Conservation (phyloP, 345 rosid genomes). For the Aquilaria sinensis region DNA sequence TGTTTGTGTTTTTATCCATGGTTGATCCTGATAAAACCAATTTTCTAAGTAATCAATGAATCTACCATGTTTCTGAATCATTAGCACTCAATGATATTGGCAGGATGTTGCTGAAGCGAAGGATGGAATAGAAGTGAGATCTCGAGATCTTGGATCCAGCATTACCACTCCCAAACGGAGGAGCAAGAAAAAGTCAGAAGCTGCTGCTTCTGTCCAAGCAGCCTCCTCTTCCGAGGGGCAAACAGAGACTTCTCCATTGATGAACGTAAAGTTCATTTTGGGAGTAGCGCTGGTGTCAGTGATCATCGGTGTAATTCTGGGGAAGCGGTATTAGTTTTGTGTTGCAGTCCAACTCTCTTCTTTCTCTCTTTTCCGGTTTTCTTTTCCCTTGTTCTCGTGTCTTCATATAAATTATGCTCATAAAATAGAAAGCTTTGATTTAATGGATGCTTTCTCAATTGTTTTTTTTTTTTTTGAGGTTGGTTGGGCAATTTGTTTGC, state of each 20-base stretch:
- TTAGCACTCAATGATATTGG: conserved; percentile 9
- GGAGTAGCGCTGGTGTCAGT: conserved; percentile 73
- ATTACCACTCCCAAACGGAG: conserved; percentile 67
- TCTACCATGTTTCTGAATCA: conserved; percentile 1
- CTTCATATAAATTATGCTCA: too few species aligned
- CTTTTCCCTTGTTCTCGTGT: too few species aligned
- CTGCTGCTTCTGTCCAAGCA: conserved; percentile 22
- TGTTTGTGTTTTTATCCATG: too few species aligned
- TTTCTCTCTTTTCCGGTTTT: too few species aligned
- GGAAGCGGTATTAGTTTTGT: conserved; percentile 53
- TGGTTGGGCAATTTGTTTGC: too few species aligned
- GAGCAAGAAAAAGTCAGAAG: conserved; percentile 68
- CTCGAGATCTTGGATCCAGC: conserved; percentile 59
- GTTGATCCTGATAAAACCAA: too few species aligned
- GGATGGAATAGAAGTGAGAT: conserved; percentile 47
- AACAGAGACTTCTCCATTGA: conserved; percentile 28
- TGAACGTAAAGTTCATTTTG: conserved; percentile 42
- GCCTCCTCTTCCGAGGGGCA: conserved; percentile 35
- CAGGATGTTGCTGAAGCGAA: conserved; percentile 26
- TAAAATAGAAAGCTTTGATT: too few species aligned
- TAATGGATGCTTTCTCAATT: too few species aligned
- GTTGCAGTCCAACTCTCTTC: too few species aligned
- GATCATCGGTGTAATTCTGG: conserved; percentile 67
- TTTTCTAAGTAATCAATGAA: not conserved
- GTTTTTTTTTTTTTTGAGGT: too few species aligned